phyloP scores from a whole-genome alignment of 176 grass and related monocot species.

The Microstegium vimineum region DNA sequence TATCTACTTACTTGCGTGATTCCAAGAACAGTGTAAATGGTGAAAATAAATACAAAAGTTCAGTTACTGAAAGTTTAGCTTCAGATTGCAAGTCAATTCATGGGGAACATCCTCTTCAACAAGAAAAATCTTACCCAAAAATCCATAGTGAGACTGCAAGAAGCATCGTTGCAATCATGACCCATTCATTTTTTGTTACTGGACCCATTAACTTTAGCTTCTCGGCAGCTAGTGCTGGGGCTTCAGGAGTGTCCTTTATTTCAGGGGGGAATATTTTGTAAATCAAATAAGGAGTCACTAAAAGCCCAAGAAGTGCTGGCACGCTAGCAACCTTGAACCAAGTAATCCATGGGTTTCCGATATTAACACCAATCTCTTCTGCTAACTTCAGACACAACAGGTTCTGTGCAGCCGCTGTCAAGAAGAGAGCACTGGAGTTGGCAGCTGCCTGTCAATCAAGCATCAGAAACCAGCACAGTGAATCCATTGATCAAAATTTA shows the following conservation, averaged over 20 bases:
- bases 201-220: conserved; percentile 86
- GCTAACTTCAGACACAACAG: conserved; percentile 91
- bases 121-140: conserved; percentile 69
- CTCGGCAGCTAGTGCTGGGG: conserved; percentile 79
- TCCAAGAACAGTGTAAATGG: not conserved
- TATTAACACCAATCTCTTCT: conserved; percentile 80
- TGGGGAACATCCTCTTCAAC: not conserved
- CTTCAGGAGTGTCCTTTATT: conserved; percentile 93
- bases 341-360: conserved; percentile 85
- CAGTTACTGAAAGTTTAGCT: not conserved
- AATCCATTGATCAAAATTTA: not conserved
- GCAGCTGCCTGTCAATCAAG: conserved; percentile 55
- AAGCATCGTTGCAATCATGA: conserved; percentile 92
- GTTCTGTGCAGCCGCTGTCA: conserved; percentile 97
- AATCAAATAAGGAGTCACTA: conserved; percentile 73
- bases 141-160: conserved; percentile 93
- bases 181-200: conserved; percentile 83
- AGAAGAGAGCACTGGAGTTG: conserved; percentile 93
- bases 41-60: not conserved
- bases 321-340: conserved; percentile 91
- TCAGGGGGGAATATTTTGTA: conserved; percentile 98
- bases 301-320: conserved; percentile 72
- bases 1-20: not conserved
- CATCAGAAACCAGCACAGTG: conserved; percentile 25
- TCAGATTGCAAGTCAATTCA: conserved; percentile 7